Base-by-base conservation (phyloP, 352 stramenopile genomes). In the Discostella stelligera region DNA sequence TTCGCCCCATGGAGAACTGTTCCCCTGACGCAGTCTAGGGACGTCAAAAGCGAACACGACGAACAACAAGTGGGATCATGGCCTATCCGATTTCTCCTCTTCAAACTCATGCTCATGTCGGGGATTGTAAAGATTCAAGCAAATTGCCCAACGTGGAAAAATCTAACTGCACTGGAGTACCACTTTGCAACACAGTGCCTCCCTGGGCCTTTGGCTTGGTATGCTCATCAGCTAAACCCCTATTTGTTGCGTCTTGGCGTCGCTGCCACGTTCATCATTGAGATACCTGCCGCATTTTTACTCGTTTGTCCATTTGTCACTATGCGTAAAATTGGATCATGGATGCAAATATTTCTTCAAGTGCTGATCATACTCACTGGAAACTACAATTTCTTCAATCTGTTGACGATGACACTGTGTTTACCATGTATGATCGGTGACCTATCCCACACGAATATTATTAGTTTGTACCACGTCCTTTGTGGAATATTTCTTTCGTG, bases 381-480 rank as follows among this genome's bases (percentile, higher is more conserved):
- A 5, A 97, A 96, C 80, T 98, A 97, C 86, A 97, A 95, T 59
- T 97, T 96, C 63, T 97, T 98, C 88, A 98, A 98, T 80, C 5
- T 96, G 4, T 82, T 98, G 48, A 97, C 95, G 0, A 84, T 95
- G 5, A 58, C 77, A 11, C 46, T 94, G 14, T 87, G 71, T 64
- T 59, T 90, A n/a, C 56, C 80, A 44, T 81, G 71, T 21, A 68
- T 84, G 64, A 59, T 77, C 59, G 53, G 60, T 53, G 60, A 73
- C 25, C 21, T 67, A 20, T 39, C 48, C 16, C 13, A 25, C 20
- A 21, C 23, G 27, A 66, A 66, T 54, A 21, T 27, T 14, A 32
- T 59, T 65, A 0, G n/a, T n/a, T 58, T 27, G 23, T 18, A 65
- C 23, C 63, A 0, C 60, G 27, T 18, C 10, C 32, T 60, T 14